A percentile compares a stretch with the other conserved stretches of the same genome.
Conservation (phyloP, 2,329 filamentous ascomycete genomes). For the Aspergillus novoparasiticus region DNA sequence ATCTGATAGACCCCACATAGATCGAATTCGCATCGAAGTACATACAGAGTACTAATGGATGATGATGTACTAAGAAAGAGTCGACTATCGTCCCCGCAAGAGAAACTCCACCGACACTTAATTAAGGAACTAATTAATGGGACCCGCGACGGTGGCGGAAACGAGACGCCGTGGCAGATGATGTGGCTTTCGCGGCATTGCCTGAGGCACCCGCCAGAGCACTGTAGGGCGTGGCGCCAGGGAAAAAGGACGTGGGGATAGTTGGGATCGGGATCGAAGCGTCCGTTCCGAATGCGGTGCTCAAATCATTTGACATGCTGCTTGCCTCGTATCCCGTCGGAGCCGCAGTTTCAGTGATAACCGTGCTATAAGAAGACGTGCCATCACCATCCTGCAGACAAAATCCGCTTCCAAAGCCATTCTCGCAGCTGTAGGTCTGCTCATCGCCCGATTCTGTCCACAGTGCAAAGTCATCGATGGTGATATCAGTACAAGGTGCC, state of each 20-base stretch:
- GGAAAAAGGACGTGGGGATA: constrained; percentile 30
- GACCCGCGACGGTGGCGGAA: too few species aligned
- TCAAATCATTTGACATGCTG: constrained; percentile 29
- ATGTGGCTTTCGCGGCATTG: neutral
- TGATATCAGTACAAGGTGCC: constrained; percentile 57
- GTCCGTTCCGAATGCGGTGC: constrained; percentile 27
- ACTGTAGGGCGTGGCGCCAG: constrained; percentile 33
- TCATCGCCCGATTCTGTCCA: constrained; percentile 34
- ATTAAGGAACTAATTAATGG: too few species aligned
- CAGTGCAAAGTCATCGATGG: constrained; percentile 55
- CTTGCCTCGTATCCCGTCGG: constrained; percentile 25
- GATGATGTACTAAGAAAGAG: too few species aligned
- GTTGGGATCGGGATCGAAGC: constrained; percentile 26
- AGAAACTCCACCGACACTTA: too few species aligned
- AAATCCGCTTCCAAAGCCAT: constrained; percentile 51
- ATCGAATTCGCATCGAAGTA: too few species aligned
- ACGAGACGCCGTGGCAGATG: too few species aligned
- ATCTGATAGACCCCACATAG: too few species aligned
- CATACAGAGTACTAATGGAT: too few species aligned
- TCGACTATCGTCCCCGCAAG: too few species aligned
- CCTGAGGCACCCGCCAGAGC: constrained; percentile 20
- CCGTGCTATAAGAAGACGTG: constrained; percentile 24
- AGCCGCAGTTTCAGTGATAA: constrained; percentile 25
- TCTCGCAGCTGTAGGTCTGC: constrained; percentile 49
- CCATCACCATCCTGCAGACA: constrained; percentile 44